Evolutionary conservation across 495 filamentous ascomycete genomes (phyloP).

Genomic region (Hypoxylon subgilvum): DNA sequence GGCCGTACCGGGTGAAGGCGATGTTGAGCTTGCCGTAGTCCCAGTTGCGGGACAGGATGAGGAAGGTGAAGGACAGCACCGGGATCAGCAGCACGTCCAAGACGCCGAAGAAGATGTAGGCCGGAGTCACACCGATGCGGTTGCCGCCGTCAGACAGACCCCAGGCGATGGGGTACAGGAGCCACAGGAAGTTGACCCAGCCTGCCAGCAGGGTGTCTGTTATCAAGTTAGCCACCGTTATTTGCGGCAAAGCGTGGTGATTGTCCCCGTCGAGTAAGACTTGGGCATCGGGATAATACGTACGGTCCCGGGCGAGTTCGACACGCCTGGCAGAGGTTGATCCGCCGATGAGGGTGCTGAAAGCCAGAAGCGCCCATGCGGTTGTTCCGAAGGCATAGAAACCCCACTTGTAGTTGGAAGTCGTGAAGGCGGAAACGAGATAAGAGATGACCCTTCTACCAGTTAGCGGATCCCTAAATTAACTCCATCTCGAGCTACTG

Average conservation of each 20-base stretch:
- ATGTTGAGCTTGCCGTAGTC: conserved; percentile 56
- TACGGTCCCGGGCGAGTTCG: conserved; percentile 44
- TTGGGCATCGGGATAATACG: not conserved
- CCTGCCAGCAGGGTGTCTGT: conserved; percentile 47
- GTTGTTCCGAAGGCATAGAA: conserved; percentile 55
- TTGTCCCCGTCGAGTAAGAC: too few relatives aligned
- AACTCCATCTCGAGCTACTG: too few relatives aligned
- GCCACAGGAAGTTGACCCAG: conserved; percentile 55
- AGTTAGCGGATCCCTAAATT: too few relatives aligned
- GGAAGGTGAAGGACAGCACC: conserved; percentile 43
- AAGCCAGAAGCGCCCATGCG: conserved; percentile 45
- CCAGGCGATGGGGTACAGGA: conserved; percentile 57
- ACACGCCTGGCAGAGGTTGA: conserved; percentile 44
- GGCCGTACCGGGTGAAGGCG: conserved; percentile 61
- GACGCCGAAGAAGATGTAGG: conserved; percentile 55
- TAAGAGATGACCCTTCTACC: conserved; percentile 47
- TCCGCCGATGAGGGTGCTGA: conserved; percentile 42
- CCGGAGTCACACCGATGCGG: conserved; percentile 47
- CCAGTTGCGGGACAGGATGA: conserved; percentile 52
- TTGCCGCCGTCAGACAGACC: conserved; percentile 57
- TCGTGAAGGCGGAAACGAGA: conserved; percentile 51
- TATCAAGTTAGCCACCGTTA: conserved; percentile 2
- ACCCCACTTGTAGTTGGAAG: conserved; percentile 58
- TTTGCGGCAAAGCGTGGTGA: too few relatives aligned
- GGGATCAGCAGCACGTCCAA: conserved; percentile 51